phyloP scores from a whole-genome alignment of 2,329 filamentous ascomycete genomes.

The Mariannaea elegans region DNA sequence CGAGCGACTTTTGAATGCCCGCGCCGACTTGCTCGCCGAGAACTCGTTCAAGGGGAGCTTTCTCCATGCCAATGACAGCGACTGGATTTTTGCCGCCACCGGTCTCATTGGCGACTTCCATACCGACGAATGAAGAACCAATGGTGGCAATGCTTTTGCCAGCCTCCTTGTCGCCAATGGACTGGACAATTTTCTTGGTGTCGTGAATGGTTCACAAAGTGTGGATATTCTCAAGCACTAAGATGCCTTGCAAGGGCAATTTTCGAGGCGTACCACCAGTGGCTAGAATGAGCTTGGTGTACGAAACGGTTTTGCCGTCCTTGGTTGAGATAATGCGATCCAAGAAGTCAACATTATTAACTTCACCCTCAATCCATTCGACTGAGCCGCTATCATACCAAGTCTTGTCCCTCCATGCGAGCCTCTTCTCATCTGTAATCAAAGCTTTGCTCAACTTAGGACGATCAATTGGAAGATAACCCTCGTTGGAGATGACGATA shows the following conservation, averaged over 20 bases:
- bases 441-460: conserved; percentile 96
- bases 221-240: conserved; percentile 88
- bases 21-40: conserved; percentile 84
- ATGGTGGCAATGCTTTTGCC: conserved; percentile 93
- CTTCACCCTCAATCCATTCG: conserved; percentile 69
- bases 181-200: conserved; percentile 77
- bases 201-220: conserved; percentile 81
- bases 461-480: conserved; percentile 88
- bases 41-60: conserved; percentile 83
- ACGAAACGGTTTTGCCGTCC: conserved; percentile 74
- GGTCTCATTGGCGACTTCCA: conserved; percentile 93
- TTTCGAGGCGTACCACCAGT: conserved; percentile 82
- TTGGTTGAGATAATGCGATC: conserved; percentile 79
- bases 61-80: conserved; percentile 88
- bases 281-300: conserved; percentile 89
- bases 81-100: conserved; percentile 79
- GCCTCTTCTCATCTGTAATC: conserved; percentile 80
- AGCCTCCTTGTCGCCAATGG: conserved; percentile 73
- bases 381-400: conserved; percentile 76
- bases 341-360: conserved; percentile 79
- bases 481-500: conserved; percentile 85
- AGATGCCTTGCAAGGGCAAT: conserved; percentile 85
- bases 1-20: conserved; percentile 80
- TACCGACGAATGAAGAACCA: conserved; percentile 95
- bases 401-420: conserved; percentile 77